A percentile compares a stretch with the other conserved stretches of the same genome.
Evolutionary conservation across 331 rosid genomes (phyloP).

Genomic region (Spiraea crenata): DNA sequence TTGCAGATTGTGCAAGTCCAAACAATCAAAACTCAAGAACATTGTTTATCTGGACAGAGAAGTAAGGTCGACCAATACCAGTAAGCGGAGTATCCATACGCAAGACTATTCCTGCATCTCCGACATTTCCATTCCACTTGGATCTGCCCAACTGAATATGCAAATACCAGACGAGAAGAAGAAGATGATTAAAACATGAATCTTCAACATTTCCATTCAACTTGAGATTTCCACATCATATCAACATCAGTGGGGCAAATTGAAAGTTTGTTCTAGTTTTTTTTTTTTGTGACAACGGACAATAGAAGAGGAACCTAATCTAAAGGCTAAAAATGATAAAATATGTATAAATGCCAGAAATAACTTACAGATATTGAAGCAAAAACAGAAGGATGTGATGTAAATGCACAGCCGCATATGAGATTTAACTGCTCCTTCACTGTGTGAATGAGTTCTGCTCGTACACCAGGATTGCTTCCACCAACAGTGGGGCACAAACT

Average conservation of each 20-base stretch:
- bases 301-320: conserved; percentile 7
- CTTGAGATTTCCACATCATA: no score
- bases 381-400: conserved; percentile 76
- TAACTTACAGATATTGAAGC: conserved; percentile 89
- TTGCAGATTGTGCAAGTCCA: conserved; percentile 24
- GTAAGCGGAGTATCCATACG: conserved; percentile 79
- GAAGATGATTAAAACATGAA: not conserved
- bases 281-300: not conserved
- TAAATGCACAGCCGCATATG: conserved; percentile 73
- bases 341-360: not conserved
- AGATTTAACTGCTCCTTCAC: conserved; percentile 72
- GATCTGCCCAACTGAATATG: conserved; percentile 83
- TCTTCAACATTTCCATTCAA: no score
- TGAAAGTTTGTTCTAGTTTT: not conserved
- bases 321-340: conserved; percentile 6
- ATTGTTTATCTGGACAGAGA: conserved; percentile 79
- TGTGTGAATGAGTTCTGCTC: conserved; percentile 82
- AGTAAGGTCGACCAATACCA: conserved; percentile 66
- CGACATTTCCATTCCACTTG: conserved; percentile 97
- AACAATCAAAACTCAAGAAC: conserved; percentile 71
- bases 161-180: conserved; percentile 9
- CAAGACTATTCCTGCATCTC: conserved; percentile 74
- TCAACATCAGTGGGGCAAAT: no score
- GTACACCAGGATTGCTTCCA: conserved; percentile 93
- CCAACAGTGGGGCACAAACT: conserved; percentile 90